A percentile compares a stretch with the other conserved stretches of the same genome.
These are phyloP conservation scores for Massariosphaeria phaeospora DNA, from an alignment of 495 filamentous ascomycete genomes.

Conservation along the genomic window DNA sequence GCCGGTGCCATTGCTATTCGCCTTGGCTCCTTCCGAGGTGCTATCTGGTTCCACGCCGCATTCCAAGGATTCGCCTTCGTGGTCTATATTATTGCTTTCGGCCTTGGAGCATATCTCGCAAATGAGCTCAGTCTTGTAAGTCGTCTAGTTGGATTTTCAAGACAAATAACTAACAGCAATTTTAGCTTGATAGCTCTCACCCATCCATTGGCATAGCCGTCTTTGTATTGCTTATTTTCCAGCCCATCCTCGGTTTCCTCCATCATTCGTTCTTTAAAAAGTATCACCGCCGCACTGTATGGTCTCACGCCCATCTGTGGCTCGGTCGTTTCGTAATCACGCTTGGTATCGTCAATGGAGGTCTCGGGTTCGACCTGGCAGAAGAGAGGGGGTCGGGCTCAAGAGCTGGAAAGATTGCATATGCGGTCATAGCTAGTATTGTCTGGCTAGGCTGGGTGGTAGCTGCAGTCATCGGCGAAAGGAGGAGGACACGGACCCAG, in stretches of 20 bases:
- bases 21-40: constrained; percentile 40
- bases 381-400: constrained; percentile 8
- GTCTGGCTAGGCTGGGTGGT: constrained; percentile 26
- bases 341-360: constrained; percentile 43
- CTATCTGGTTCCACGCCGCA: constrained; percentile 40
- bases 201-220: constrained; percentile 41
- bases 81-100: constrained; percentile 39
- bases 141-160: too few species aligned
- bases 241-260: constrained; percentile 39
- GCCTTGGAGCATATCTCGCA: constrained; percentile 39
- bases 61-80: constrained; percentile 39
- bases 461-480: constrained; percentile 24
- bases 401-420: constrained; percentile 26
- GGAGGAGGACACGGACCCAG: not conserved
- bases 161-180: too few species aligned
- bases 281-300: constrained; percentile 35
- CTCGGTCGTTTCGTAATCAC: constrained; percentile 38
- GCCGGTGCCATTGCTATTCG: constrained; percentile 45
- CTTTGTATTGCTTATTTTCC: constrained; percentile 38
- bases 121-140: constrained; percentile 31
- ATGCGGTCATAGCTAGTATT: constrained; percentile 29
- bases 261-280: constrained; percentile 42
- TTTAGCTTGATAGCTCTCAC: constrained; percentile 32
- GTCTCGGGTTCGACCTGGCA: constrained; percentile 39
- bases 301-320: constrained; percentile 41